Percentiles rank a stretch among this genome's conserved stretches.
These are phyloP conservation scores for Leccinum subtestaceum DNA, from an alignment of 768 basidiomycete genomes.

Conservation along the genomic window DNA sequence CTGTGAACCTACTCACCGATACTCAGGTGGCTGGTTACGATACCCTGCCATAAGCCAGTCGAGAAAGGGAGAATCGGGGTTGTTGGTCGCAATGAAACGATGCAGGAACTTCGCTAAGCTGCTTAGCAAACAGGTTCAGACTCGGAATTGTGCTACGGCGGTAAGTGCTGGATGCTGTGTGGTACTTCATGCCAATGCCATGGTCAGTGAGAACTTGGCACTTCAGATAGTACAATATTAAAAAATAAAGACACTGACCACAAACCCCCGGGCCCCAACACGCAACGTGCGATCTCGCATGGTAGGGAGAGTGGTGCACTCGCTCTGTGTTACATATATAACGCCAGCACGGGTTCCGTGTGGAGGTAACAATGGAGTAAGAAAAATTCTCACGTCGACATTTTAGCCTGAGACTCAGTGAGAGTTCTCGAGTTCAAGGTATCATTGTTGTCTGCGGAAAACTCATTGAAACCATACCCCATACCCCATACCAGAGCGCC, in stretches of 20 bases:
- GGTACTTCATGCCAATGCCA: too few relatives aligned
- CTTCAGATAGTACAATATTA: too few relatives aligned
- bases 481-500: too few relatives aligned
- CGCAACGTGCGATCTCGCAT: neutral
- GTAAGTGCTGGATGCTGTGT: neutral
- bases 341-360: neutral
- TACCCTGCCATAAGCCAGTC: neutral
- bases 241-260: neutral
- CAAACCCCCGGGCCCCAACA: neutral
- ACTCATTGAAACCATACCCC: too few relatives aligned
- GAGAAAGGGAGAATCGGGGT: neutral
- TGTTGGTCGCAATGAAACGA: neutral
- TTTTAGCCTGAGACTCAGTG: too few relatives aligned
- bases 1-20: neutral
- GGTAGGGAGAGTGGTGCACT: neutral
- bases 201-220: too few relatives aligned
- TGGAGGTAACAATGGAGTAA: neutral
- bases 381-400: neutral
- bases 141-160: neutral
- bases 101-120: neutral
- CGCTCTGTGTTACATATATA: neutral
- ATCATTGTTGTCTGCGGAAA: too few relatives aligned
- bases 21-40: neutral
- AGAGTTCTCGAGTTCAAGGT: too few relatives aligned
- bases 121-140: neutral